Base-by-base conservation (phyloP, 345 rosid species). In the Aquilaria yunnanensis region DNA sequence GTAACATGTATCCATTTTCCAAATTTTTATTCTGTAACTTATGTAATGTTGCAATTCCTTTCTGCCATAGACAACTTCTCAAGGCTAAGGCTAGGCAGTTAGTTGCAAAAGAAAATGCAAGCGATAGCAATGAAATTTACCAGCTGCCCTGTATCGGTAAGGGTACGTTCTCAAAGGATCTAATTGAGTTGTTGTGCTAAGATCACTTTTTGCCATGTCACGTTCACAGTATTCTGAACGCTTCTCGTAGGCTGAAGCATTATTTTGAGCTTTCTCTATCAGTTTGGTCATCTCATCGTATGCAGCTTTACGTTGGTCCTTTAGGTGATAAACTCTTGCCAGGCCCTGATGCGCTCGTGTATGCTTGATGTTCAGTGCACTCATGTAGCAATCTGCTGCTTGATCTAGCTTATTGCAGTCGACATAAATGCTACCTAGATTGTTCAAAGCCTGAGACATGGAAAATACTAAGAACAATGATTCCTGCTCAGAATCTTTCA, bases 111-210 rank as follows among this genome's bases (percentile, higher is more conserved):
- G 53, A 50, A 43, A 43, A 4, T 2, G 9, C 51, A 37, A 49
- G 62, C 14, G 0, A n/a, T 33, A 12, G 53, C 10, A n/a, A 14
- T 14, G 47, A 14, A 69, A 47, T 61, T 32, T 74, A 89, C 97
- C 96, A 63, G 97, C 99, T 51, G 99, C 99, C 68, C 97, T 85
- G 78, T 89, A 91, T 83, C 93, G 80, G 81, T 95, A 95, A 0
- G 99, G 99, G 59, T 91, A 91, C n/a, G 96, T 91, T 71, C 99
- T 85, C 64, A 91, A 69, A 8, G 97, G 99, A 77, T 95, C 99
- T 34, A 91, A 78, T 55, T 81, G 80, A 2, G 97, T 85, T 53
- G 96, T 92, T 70, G 81, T 79, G 71, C 66, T 55, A 63, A 95
- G 96, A 72, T 95, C 99, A 59, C 67, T 77, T 79, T 89, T 90